Conservation (phyloP, 306 rosid genomes). For the Begonia loranthoides region DNA sequence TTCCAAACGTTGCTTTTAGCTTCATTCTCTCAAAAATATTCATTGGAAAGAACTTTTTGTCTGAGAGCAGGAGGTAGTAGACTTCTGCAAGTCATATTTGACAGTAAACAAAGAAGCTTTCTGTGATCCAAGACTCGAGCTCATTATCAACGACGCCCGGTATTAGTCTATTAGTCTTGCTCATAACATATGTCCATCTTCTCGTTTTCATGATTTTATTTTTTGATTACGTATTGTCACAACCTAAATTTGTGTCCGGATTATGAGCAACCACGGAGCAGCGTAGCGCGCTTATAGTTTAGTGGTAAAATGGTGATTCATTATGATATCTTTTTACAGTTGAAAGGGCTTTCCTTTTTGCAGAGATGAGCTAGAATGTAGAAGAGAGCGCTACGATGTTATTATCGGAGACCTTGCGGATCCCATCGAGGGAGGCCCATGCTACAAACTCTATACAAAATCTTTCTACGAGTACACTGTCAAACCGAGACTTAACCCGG, state of each 20-base stretch:
- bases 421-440: constrained; percentile 95
- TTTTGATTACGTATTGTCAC: too few relatives aligned
- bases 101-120: constrained; percentile 81
- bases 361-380: constrained; percentile 68
- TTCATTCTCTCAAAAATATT: too few relatives aligned
- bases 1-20: background rate
- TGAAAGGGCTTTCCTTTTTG: background rate
- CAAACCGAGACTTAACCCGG: constrained; percentile 65
- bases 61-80: constrained; percentile 73
- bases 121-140: constrained; percentile 59
- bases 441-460: constrained; percentile 90
- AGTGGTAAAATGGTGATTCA: too few relatives aligned
- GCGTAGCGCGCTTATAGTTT: too few relatives aligned
- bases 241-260: too few relatives aligned
- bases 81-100: constrained; percentile 82
- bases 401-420: constrained; percentile 90
- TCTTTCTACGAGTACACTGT: constrained; percentile 77
- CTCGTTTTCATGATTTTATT: constrained; percentile 3
- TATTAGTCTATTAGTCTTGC: constrained; percentile 1
- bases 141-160: constrained; percentile 91
- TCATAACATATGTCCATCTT: background rate
- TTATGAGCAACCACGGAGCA: too few relatives aligned
- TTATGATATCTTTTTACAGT: too few relatives aligned
- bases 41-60: too few relatives aligned
- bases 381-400: constrained; percentile 58